A percentile compares a stretch with the other conserved stretches of the same genome.
These are phyloP conservation scores for Lonicera japonica DNA, from an alignment of 129 eudicot species.

Conservation along the genomic window DNA sequence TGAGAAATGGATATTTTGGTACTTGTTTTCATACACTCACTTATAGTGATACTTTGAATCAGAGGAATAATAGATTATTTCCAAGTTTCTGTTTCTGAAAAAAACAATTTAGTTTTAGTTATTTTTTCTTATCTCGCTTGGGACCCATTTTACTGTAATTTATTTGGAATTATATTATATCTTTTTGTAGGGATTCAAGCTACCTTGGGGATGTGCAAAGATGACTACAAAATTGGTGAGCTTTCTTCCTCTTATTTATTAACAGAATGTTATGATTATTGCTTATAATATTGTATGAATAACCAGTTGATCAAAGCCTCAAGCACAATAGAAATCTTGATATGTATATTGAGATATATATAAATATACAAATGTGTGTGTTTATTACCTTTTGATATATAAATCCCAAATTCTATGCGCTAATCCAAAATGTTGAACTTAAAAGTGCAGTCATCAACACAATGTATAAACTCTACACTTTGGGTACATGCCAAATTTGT, in stretches of 20 bases:
- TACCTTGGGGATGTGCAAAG: not conserved
- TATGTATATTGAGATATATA: too few species aligned
- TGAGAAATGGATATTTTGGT: not conserved
- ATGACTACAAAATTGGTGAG: constrained; percentile 1
- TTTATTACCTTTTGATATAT: too few species aligned
- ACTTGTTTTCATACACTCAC: not conserved
- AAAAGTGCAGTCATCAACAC: too few species aligned
- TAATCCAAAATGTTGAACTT: too few species aligned
- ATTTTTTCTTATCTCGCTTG: too few species aligned
- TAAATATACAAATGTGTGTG: too few species aligned
- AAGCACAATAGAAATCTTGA: too few species aligned
- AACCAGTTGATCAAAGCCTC: not conserved
- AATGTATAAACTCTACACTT: too few species aligned
- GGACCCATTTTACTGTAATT: not conserved
- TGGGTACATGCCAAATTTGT: too few species aligned
- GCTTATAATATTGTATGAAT: not conserved
- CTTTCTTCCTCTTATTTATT: not conserved
- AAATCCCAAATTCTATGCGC: too few species aligned
- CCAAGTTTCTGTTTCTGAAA: too few species aligned
- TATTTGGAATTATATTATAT: not conserved
- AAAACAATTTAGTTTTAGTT: too few species aligned
- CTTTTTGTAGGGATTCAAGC: constrained; percentile 5
- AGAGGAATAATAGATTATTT: not conserved
- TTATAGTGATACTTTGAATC: not conserved
- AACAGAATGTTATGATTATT: not conserved